These are phyloP conservation scores for Globisporangium uncinulatum DNA, from an alignment of 352 stramenopile genomes.

Conservation along the genomic window DNA sequence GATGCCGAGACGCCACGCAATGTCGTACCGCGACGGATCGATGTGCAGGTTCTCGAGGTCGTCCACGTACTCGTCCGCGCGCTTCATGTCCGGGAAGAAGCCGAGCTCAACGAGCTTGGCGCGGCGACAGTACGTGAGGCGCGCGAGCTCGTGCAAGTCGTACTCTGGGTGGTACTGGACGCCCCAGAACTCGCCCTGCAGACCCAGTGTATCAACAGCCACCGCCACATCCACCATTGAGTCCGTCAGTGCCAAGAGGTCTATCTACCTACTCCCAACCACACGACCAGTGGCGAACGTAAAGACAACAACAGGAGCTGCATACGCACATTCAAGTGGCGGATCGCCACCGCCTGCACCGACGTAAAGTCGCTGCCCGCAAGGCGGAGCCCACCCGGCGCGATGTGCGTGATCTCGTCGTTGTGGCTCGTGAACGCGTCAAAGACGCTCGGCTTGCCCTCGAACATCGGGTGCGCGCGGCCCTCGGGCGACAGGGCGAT, in stretches of 20 bases:
- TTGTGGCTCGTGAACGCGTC: slow-evolving; percentile 81
- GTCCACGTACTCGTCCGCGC: slow-evolving; percentile 61
- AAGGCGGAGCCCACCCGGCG: slow-evolving; percentile 46
- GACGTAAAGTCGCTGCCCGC: slow-evolving; percentile 63
- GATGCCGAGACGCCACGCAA: slow-evolving; percentile 70
- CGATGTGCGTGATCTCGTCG: slow-evolving; percentile 77
- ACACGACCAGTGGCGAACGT: not conserved
- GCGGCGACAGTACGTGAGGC: slow-evolving; percentile 64
- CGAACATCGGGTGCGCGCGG: slow-evolving; percentile 74
- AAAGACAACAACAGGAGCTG: too few species aligned
- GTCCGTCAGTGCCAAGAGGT: not conserved
- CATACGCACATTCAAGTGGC: slow-evolving; percentile 54
- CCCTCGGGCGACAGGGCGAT: slow-evolving; percentile 69
- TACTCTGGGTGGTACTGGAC: slow-evolving; percentile 86
- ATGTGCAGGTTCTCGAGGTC: slow-evolving; percentile 72
- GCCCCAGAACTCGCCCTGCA: slow-evolving; percentile 74
- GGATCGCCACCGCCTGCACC: slow-evolving; percentile 68
- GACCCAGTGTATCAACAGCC: slow-evolving; percentile 16
- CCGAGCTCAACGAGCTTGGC: slow-evolving; percentile 59
- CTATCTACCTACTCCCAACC: too few species aligned
- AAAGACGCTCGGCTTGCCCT: slow-evolving; percentile 76
- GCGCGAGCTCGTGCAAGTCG: slow-evolving; percentile 73
- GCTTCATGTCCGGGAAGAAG: slow-evolving; percentile 71
- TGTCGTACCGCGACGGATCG: slow-evolving; percentile 66
- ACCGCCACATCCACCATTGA: too few species aligned